phyloP scores from a whole-genome alignment of 805 yeast species.

The Candida chilensis region DNA sequence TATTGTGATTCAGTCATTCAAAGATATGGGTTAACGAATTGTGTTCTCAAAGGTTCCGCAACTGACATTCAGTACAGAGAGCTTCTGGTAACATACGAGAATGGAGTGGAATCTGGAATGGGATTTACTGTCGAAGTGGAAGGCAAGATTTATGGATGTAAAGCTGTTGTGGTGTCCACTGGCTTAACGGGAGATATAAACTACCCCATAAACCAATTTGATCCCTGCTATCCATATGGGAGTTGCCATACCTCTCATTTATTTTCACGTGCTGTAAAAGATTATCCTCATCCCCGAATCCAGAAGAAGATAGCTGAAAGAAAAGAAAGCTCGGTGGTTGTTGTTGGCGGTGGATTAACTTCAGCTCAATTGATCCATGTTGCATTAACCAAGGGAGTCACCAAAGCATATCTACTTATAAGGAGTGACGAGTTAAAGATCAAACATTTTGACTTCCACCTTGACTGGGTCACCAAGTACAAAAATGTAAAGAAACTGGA shows the following conservation, averaged over 20 bases:
- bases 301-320: slow-evolving; percentile 5
- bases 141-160: slow-evolving; percentile 22
- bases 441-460: slow-evolving; percentile 37
- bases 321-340: slow-evolving; percentile 12
- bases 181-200: slow-evolving; percentile 26
- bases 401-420: slow-evolving; percentile 19
- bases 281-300: slow-evolving; percentile 10
- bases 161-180: slow-evolving; percentile 20
- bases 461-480: slow-evolving; percentile 42
- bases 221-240: no score
- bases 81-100: no score
- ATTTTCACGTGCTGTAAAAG: no score
- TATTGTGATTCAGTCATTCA: slow-evolving; percentile 23
- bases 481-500: slow-evolving; percentile 33
- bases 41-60: slow-evolving; percentile 23
- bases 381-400: slow-evolving; percentile 17
- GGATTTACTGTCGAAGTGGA: slow-evolving; percentile 23
- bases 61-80: slow-evolving; percentile 17
- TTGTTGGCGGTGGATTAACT: slow-evolving; percentile 38
- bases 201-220: slow-evolving; percentile 17
- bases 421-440: slow-evolving; percentile 25
- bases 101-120: slow-evolving; percentile 10
- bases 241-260: no score
- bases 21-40: slow-evolving; percentile 17
- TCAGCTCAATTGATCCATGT: slow-evolving; percentile 35